phyloP scores from a whole-genome alignment of 139 green algal species.

The Haematococcus lacustris region DNA sequence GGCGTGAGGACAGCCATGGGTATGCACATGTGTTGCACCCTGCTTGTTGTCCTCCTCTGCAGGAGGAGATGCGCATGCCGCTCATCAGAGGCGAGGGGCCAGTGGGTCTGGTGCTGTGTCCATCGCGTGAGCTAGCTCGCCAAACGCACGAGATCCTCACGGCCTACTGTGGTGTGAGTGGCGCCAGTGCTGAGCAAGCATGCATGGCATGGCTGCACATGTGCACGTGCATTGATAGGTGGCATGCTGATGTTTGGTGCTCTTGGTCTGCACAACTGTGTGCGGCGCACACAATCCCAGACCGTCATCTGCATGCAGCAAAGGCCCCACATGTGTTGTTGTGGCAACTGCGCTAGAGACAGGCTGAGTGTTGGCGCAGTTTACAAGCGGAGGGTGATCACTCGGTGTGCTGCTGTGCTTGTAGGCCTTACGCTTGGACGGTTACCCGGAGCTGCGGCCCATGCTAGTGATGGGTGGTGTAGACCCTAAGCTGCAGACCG shows the following conservation, averaged over 20 bases:
- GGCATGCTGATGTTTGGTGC: too few species aligned
- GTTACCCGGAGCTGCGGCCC: constrained; percentile 65
- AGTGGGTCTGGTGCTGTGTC: constrained; percentile 86
- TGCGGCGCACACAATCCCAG: too few species aligned
- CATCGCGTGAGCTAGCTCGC: constrained; percentile 87
- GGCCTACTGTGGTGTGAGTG: constrained; percentile 42
- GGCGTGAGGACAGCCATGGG: too few species aligned
- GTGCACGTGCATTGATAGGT: too few species aligned
- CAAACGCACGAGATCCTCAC: constrained; percentile 82
- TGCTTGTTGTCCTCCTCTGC: too few species aligned
- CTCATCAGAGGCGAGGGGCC: constrained; percentile 81
- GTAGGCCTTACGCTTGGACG: constrained; percentile 41
- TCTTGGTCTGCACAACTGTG: too few species aligned
- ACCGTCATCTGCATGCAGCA: too few species aligned
- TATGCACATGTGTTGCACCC: not conserved
- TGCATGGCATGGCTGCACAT: too few species aligned
- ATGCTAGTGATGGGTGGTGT: constrained; percentile 91
- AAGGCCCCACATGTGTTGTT: too few species aligned
- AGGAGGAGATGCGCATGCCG: constrained; percentile 68
- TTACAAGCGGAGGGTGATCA: not conserved
- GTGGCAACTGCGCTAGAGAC: too few species aligned
- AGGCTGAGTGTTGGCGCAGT: too few species aligned
- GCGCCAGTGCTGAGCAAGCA: not conserved
- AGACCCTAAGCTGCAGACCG: constrained; percentile 41
- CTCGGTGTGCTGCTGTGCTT: not conserved